Evolutionary conservation across 2,329 filamentous ascomycete species (phyloP).

Genomic region (Trichoderma citrinoviride): DNA sequence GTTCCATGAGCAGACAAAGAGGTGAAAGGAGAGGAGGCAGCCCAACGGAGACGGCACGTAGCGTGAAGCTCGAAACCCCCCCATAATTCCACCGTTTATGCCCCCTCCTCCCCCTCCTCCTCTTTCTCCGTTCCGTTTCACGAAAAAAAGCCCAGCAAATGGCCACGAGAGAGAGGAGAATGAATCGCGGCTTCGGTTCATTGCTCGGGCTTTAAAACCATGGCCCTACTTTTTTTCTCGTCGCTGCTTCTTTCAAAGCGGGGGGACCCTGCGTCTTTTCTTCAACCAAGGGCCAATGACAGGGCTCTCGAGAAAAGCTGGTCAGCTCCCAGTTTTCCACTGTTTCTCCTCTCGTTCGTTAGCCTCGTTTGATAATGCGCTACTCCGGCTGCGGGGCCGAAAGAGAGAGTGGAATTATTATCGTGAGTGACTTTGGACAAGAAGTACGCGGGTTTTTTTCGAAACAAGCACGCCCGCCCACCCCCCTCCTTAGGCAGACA

Average conservation of each 20-base stretch:
- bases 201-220: slow-evolving; percentile 8
- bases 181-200: slow-evolving; percentile 17
- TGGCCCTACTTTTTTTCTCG: neutral
- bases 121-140: slow-evolving; percentile 14
- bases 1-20: too few relatives aligned
- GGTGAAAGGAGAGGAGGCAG: too few relatives aligned
- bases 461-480: neutral
- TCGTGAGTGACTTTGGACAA: too few relatives aligned
- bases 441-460: too few relatives aligned
- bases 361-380: slow-evolving; percentile 6
- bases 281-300: neutral
- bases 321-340: neutral
- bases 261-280: neutral
- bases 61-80: too few relatives aligned
- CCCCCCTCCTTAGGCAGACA: slow-evolving; percentile 5
- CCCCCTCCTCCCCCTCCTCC: neutral
- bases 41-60: too few relatives aligned
- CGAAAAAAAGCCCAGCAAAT: neutral
- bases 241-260: neutral
- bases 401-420: neutral
- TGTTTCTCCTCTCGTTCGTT: neutral
- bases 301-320: neutral
- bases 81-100: too few relatives aligned
- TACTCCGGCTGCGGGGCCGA: slow-evolving; percentile 19
- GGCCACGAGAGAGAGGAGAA: neutral